Evolutionary conservation across 148 eudicot genomes (phyloP).

Genomic region (Mesembryanthemum crystallinum): DNA sequence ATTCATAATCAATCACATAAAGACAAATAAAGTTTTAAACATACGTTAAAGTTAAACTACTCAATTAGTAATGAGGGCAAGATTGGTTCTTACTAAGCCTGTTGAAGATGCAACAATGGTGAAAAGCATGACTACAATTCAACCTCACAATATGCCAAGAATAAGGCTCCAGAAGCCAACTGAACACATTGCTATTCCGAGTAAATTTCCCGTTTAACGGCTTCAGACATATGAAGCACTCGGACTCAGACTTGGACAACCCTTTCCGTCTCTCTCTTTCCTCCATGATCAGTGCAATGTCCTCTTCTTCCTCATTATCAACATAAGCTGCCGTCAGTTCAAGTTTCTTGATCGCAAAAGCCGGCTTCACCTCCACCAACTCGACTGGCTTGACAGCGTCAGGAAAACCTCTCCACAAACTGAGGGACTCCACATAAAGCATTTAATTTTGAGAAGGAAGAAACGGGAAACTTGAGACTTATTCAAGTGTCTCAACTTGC

Average conservation of each 20-base stretch:
- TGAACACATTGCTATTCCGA: neutral
- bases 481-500: too few species aligned
- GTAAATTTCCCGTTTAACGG: neutral
- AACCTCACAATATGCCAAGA: neutral
- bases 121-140: constrained; percentile 3
- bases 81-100: neutral
- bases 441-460: too few species aligned
- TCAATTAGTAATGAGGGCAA: neutral
- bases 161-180: neutral
- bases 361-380: neutral
- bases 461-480: too few species aligned
- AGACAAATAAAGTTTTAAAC: too few species aligned
- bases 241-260: too few species aligned
- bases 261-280: neutral
- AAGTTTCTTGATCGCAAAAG: neutral
- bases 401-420: too few species aligned
- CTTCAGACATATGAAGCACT: neutral
- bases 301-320: neutral
- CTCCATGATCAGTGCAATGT: neutral
- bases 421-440: too few species aligned
- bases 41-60: neutral
- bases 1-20: too few species aligned
- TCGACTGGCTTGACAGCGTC: neutral
- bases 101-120: neutral
- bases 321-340: neutral